These are phyloP conservation scores for Stentor roeselii DNA, from an alignment of 73 alveolate genomes.

Conservation along the genomic window DNA sequence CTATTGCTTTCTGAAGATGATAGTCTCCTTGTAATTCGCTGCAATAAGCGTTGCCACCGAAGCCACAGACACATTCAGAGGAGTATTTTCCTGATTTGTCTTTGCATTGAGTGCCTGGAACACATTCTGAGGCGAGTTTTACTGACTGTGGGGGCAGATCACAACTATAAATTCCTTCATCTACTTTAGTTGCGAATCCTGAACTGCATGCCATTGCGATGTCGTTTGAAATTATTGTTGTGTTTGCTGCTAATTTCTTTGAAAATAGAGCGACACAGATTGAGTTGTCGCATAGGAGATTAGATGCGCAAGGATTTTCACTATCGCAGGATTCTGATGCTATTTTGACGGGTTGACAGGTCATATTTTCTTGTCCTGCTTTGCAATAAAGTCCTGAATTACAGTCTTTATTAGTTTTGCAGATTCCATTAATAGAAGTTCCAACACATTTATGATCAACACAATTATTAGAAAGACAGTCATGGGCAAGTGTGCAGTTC, in stretches of 20 bases:
- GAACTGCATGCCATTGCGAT: neutral
- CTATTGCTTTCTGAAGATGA: neutral
- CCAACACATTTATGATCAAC: neutral
- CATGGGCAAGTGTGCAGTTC: neutral
- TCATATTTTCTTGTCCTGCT: neutral
- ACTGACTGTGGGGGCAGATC: neutral
- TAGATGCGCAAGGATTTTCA: neutral
- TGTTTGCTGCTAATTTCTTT: no score
- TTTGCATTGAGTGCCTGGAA: no score
- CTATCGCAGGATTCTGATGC: neutral
- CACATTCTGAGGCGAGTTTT: no score
- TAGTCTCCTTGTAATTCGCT: neutral
- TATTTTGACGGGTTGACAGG: neutral
- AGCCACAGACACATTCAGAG: neutral
- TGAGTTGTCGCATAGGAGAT: neutral
- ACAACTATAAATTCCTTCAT: neutral
- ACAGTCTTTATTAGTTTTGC: neutral
- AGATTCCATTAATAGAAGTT: neutral
- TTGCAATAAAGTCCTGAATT: neutral
- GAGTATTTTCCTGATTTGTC: no score
- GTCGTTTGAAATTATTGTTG: neutral
- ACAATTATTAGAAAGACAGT: neutral
- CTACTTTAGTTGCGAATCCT: neutral
- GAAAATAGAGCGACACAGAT: neutral
- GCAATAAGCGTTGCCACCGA: neutral